Evolutionary conservation across 495 filamentous ascomycete species (phyloP).

Genomic region (Aspergillus taichungensis): DNA sequence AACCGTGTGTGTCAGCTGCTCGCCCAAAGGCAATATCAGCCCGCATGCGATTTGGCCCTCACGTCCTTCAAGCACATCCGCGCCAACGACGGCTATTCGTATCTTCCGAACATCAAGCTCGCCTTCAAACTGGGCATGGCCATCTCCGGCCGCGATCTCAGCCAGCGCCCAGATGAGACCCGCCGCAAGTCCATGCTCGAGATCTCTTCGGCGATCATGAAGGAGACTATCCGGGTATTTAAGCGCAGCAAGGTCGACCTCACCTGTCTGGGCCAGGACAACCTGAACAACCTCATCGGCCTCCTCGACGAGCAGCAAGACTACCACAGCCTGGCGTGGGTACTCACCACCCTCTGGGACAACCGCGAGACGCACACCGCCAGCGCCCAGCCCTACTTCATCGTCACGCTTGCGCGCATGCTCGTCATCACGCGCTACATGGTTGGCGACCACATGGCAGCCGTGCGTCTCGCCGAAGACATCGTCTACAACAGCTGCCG

Average conservation of each 20-base stretch:
- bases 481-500: constrained; percentile 36
- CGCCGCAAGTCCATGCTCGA: constrained; percentile 5
- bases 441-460: constrained; percentile 18
- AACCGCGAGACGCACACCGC: constrained; percentile 20
- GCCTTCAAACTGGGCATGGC: constrained; percentile 14
- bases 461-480: constrained; percentile 31
- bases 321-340: constrained; percentile 29
- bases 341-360: constrained; percentile 26
- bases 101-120: constrained; percentile 7
- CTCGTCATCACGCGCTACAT: constrained; percentile 32
- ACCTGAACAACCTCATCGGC: constrained; percentile 28
- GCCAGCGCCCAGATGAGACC: background rate
- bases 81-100: constrained; percentile 9
- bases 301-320: constrained; percentile 29
- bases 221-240: constrained; percentile 6
- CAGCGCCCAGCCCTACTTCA: constrained; percentile 13
- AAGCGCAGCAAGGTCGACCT: constrained; percentile 17
- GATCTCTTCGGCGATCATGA: constrained; percentile 10
- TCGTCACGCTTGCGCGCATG: constrained; percentile 28
- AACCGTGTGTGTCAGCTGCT: constrained; percentile 22
- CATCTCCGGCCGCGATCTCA: constrained; percentile 11
- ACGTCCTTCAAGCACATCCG: constrained; percentile 18
- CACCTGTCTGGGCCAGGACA: constrained; percentile 17
- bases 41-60: constrained; percentile 23
- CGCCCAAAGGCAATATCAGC: constrained; percentile 14